Evolutionary conservation across 139 green algal genomes (phyloP).

Genomic region (Chlamydomonas incerta): DNA sequence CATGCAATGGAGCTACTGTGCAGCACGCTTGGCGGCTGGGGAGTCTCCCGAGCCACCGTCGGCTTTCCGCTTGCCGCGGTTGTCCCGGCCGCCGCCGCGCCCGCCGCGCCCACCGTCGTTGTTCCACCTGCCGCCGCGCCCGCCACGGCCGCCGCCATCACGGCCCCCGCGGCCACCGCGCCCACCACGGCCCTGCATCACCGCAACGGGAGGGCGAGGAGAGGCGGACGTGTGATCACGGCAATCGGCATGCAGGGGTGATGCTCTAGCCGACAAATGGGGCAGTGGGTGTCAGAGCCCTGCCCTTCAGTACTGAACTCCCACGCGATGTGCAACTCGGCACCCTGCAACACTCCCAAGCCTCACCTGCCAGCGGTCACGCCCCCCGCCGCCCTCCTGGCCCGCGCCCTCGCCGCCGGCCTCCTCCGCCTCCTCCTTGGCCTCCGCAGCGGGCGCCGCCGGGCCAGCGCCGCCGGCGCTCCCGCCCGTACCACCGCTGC

Average conservation of each 20-base stretch:
- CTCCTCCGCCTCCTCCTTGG: neutral
- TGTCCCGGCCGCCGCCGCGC: too few relatives aligned
- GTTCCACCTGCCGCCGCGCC: neutral
- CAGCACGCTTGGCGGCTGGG: neutral
- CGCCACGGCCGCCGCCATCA: neutral
- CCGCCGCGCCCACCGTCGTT: neutral
- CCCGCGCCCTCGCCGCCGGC: neutral
- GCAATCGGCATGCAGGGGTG: too few relatives aligned
- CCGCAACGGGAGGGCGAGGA: neutral
- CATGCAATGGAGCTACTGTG: neutral
- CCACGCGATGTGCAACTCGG: too few relatives aligned
- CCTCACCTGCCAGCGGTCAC: too few relatives aligned
- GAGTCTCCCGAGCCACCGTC: neutral
- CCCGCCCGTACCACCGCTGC: neutral
- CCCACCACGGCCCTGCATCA: neutral
- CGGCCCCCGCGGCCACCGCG: neutral
- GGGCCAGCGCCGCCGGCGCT: neutral
- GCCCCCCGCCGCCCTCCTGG: neutral
- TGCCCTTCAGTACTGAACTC: neutral
- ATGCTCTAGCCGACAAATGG: neutral
- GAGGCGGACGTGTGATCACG: too few relatives aligned
- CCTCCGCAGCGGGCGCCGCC: neutral
- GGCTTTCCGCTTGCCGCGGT: conserved; percentile 14
- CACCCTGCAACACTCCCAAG: too few relatives aligned
- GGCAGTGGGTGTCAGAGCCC: neutral